phyloP scores from a whole-genome alignment of 176 grass and related monocot genomes.

The Triticum dicoccoides region DNA sequence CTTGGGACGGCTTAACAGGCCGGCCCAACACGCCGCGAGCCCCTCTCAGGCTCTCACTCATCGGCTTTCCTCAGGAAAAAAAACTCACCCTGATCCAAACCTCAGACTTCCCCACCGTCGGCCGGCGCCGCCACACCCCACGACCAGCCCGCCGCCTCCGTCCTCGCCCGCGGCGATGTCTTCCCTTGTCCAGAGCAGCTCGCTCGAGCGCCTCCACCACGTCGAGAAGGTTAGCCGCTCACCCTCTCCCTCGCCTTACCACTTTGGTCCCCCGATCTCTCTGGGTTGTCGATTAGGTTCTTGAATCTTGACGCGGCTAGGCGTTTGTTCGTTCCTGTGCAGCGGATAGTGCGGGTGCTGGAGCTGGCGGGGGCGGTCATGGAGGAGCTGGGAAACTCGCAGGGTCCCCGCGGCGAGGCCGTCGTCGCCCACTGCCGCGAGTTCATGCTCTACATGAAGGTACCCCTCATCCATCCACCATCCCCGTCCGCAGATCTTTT shows the following conservation, averaged over 20 bases:
- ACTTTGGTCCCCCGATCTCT: too few relatives aligned
- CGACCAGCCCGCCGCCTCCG: too few relatives aligned
- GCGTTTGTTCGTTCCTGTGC: background rate
- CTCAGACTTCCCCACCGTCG: too few relatives aligned
- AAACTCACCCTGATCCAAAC: too few relatives aligned
- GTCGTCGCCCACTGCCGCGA: slow-evolving; percentile 62
- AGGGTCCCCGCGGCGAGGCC: slow-evolving; percentile 47
- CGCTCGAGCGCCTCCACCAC: slow-evolving; percentile 75
- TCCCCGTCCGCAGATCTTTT: background rate
- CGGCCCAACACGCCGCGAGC: too few relatives aligned
- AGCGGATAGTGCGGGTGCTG: slow-evolving; percentile 73
- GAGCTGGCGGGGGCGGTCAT: slow-evolving; percentile 76
- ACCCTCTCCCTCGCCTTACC: too few relatives aligned
- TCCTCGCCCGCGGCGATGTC: slow-evolving; percentile 41
- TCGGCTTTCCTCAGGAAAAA: too few relatives aligned
- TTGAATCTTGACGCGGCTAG: background rate
- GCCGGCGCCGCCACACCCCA: too few relatives aligned
- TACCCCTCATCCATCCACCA: slow-evolving; percentile 32
- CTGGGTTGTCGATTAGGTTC: background rate
- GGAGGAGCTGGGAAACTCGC: slow-evolving; percentile 81
- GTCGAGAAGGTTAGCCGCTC: slow-evolving; percentile 61
- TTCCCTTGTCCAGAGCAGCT: slow-evolving; percentile 62
- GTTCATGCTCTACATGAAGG: slow-evolving; percentile 83
- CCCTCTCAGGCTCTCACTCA: too few relatives aligned
- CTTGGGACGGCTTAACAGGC: too few relatives aligned